phyloP scores from a whole-genome alignment of 2,329 filamentous ascomycete species.

The Nigrospora osmanthi region DNA sequence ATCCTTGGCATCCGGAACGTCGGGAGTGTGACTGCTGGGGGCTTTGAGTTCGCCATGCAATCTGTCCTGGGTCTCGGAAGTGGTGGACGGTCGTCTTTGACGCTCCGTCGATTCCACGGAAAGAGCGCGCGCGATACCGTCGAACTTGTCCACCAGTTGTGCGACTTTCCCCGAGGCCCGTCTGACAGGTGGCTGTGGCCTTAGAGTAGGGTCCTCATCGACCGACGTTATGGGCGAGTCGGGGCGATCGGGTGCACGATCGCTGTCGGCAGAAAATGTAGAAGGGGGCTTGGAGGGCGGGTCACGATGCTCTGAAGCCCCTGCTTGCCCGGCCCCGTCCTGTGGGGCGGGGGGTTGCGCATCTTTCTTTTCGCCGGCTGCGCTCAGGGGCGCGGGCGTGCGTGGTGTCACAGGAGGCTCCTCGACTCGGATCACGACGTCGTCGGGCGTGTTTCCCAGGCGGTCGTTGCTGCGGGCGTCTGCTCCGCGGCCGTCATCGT shows the following conservation, averaged over 20 bases:
- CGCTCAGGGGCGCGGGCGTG: too few species aligned
- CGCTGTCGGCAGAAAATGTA: conserved; percentile 18
- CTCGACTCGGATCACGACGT: too few species aligned
- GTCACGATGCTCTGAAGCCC: conserved; percentile 9
- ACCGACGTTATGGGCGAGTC: conserved; percentile 38
- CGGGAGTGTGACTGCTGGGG: too few species aligned
- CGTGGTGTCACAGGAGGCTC: too few species aligned
- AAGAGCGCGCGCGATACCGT: conserved; percentile 29
- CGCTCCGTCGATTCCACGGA: conserved; percentile 16
- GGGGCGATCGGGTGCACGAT: conserved; percentile 18
- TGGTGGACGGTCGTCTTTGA: conserved; percentile 3
- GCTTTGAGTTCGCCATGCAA: too few species aligned
- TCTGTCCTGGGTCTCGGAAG: neutral
- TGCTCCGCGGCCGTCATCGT: too few species aligned
- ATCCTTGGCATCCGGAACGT: too few species aligned
- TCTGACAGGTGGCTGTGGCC: conserved; percentile 12
- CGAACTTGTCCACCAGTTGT: conserved; percentile 41
- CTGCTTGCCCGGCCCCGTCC: conserved; percentile 2
- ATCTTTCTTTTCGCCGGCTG: too few species aligned
- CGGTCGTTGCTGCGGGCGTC: too few species aligned
- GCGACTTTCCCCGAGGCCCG: conserved; percentile 37
- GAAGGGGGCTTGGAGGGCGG: conserved; percentile 17
- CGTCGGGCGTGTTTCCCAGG: too few species aligned
- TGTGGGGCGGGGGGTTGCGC: neutral
- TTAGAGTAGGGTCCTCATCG: conserved; percentile 28